These are phyloP conservation scores for Chenopodium berlandieri DNA, from an alignment of 148 eudicot genomes.

Conservation along the genomic window DNA sequence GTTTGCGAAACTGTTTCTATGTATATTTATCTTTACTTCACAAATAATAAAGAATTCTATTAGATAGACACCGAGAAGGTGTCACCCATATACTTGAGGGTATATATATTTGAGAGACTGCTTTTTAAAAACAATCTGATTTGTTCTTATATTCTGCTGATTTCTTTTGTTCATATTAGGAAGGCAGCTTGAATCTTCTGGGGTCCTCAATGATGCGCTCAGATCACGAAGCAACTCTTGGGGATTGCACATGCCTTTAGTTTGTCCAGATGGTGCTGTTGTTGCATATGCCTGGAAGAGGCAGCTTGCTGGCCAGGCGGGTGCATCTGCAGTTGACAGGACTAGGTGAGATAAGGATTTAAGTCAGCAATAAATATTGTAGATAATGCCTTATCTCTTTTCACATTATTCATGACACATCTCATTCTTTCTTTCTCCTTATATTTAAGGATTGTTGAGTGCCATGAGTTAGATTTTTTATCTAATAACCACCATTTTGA, in stretches of 20 bases:
- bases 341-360: slow-evolving; percentile 54
- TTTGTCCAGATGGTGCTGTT: slow-evolving; percentile 99
- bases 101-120: no score
- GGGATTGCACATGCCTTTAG: slow-evolving; percentile 99
- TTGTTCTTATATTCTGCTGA: neutral
- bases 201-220: slow-evolving; percentile 87
- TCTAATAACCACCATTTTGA: neutral
- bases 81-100: no score
- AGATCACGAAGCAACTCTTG: slow-evolving; percentile 94
- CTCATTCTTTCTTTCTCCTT: neutral
- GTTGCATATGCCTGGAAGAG: slow-evolving; percentile 99
- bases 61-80: no score
- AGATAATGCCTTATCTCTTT: neutral
- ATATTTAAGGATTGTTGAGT: neutral
- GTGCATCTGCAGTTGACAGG: slow-evolving; percentile 98
- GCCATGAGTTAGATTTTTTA: neutral
- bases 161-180: slow-evolving; percentile 42
- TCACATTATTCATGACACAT: neutral
- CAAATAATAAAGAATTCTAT: no score
- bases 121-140: neutral
- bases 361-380: neutral
- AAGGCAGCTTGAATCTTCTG: slow-evolving; percentile 85
- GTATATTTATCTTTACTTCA: no score
- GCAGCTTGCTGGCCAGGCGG: slow-evolving; percentile 99
- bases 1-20: no score